Evolutionary conservation across 768 basidiomycete genomes (phyloP), one percentile per base, ranked within the genome.

Genomic region (Collybiopsis luxurians): DNA sequence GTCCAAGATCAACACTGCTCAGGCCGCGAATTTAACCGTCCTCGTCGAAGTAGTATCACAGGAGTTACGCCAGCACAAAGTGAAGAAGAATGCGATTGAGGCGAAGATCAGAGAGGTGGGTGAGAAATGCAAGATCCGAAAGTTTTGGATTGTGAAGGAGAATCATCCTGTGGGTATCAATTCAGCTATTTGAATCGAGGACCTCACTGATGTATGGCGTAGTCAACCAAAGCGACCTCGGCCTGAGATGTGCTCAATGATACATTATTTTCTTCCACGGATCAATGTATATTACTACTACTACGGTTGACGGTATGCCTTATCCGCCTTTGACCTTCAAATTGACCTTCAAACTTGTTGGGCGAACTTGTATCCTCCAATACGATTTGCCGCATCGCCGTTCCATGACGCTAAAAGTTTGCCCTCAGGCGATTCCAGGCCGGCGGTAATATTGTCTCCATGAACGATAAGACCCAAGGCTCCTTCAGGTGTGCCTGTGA

Each of bases 31-130:
- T 60, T 74, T 91, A 24, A 78, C 76, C 7, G 79, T 84, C 54
- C 80, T 95, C 27, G 79, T 92, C 0, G 91, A 93, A 58, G 78
- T 82, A 7, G 79, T 93, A 61, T 82, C 86, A 63, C 82, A 86
- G 60, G 87, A 87, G 26, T 74, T 93, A 39, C 82, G 82, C 30
- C 69, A 68, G n/a, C 73, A 87, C 61, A 87, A 86, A 56, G 80
- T 92, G 60, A 92, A 87, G 75, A 94, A 93, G 78, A 89, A 86
- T 49, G 84, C 89, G 3, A 85, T 95, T 44, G 90, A 92, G 69
- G 85, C 84, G 2, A 93, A 93, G 68, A 76, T 95, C 36, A 77
- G 81, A 45, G 90, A 92, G 69, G 79, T 92, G 12, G 78, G 82
- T 15, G 88, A 86, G 70, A 92, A 89, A 65, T 85, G 82, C 63